Evolutionary conservation across 345 rosid species (phyloP), one percentile per base, ranked within the genome.

Genomic region (Arabis alpina): DNA sequence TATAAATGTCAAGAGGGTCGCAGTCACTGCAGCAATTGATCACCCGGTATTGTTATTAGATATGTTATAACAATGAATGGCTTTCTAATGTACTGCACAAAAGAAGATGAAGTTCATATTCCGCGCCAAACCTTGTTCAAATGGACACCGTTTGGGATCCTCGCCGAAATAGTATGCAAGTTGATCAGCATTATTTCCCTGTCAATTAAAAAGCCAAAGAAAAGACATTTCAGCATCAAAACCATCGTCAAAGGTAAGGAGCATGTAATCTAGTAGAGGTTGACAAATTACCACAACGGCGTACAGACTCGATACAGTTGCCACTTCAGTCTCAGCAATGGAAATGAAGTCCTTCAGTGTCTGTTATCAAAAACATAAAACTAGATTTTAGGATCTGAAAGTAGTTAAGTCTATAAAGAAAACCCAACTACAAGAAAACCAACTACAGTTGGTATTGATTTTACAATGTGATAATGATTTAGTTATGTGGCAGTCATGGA

Each of bases 171-270:
- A 95, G 59, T 83, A 79, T 13, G 90, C 98, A 77, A 95, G 98
- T 66, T 92, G 94, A 87, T 95, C 97, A 47, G 99, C 99, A 81
- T 92, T 92, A 74, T 90, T 87, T 68, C 98, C 99, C 99, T 95
- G 89, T 71, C 66, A 78, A 80, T 64, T 65, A 49, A 42, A 65
- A 28, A 41, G 48, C 25, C 48, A 32, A 49, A 49, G 63, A 15
- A 30, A 25, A 63, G 37, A 47, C 49, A 11, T 41, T 32, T 56
- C 51, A 36, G 54, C 25, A 51, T 44, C 61, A 42, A 36, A 42
- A 43, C 50, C 16, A 76, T 58, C 30, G 66, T 51, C 27, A 16
- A 44, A 63, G 59, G 28, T 45, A 51, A 54, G 48, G 73, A 48
- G 27, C 28, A 23, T 62, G 14, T 39, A 8, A 47, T 37, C 39